Conservation (phyloP, 2,329 filamentous ascomycete genomes). For the Hypoxylon rubiginosum region DNA sequence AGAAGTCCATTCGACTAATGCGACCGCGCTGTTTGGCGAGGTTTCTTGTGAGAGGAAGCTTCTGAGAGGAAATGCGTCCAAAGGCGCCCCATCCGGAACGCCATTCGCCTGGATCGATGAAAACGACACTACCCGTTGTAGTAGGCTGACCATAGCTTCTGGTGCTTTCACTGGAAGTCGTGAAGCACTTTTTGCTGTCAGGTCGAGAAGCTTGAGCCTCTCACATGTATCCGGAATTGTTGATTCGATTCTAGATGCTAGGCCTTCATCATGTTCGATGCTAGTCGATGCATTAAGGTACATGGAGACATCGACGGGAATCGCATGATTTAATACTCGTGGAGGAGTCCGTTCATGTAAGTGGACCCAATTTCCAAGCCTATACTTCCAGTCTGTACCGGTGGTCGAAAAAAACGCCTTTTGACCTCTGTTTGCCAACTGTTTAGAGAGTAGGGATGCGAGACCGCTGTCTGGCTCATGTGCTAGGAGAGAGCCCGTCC, state of each 20-base stretch:
- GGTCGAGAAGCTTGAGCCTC: background rate
- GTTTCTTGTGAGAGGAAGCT: background rate
- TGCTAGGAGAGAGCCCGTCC: constrained; percentile 3
- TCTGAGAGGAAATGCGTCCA: background rate
- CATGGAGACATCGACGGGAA: background rate
- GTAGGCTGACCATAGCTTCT: background rate
- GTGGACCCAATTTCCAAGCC: background rate
- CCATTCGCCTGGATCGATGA: background rate
- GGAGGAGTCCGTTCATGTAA: background rate
- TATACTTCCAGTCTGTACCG: background rate
- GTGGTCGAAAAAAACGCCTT: background rate
- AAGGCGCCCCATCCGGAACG: background rate
- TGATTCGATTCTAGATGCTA: background rate
- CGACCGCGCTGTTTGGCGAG: background rate
- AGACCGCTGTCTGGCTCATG: background rate
- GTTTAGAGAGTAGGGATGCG: background rate
- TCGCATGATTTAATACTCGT: background rate
- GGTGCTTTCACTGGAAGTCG: background rate
- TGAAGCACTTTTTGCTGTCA: background rate
- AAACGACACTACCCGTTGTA: background rate
- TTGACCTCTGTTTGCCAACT: background rate
- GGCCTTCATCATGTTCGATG: background rate
- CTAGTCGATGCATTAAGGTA: background rate
- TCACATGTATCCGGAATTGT: background rate
- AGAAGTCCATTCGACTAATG: background rate